Evolutionary conservation across 306 rosid genomes (phyloP).

Genomic region (Ormosia emarginata): DNA sequence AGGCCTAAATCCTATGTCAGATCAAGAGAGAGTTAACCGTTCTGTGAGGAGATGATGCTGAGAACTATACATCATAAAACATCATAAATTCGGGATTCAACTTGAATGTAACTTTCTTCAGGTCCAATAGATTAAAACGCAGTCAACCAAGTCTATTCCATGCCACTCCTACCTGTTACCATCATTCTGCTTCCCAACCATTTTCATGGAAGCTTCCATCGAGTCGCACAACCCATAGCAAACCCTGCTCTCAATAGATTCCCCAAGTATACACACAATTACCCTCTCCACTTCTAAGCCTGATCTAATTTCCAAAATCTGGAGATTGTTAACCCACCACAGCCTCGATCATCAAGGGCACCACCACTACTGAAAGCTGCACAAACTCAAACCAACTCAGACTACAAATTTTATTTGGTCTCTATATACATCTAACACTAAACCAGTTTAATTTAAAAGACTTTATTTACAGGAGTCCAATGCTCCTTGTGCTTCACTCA

Average conservation of each 20-base stretch:
- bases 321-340: conserved; percentile 35
- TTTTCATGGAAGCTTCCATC: conserved; percentile 23
- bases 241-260: conserved; percentile 7
- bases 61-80: neutral
- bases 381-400: conserved; percentile 27
- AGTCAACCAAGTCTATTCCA: conserved; percentile 27
- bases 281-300: conserved; percentile 23
- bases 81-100: conserved; percentile 18
- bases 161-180: conserved; percentile 18
- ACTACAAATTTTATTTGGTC: conserved; percentile 43
- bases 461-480: conserved; percentile 48
- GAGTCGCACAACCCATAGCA: neutral
- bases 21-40: conserved; percentile 22
- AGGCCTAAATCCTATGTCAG: conserved; percentile 26
- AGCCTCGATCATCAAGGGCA: conserved; percentile 30
- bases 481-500: conserved; percentile 35
- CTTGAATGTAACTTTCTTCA: conserved; percentile 27
- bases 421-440: conserved; percentile 48
- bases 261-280: conserved; percentile 21
- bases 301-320: conserved; percentile 22
- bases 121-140: conserved; percentile 27
- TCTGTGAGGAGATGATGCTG: conserved; percentile 10
- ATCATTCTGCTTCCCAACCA: conserved; percentile 30
- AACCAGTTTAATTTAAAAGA: neutral
- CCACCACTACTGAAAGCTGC: conserved; percentile 34